phyloP scores from a whole-genome alignment of 177 flowering plant genomes.

The Vitis hybrid region DNA sequence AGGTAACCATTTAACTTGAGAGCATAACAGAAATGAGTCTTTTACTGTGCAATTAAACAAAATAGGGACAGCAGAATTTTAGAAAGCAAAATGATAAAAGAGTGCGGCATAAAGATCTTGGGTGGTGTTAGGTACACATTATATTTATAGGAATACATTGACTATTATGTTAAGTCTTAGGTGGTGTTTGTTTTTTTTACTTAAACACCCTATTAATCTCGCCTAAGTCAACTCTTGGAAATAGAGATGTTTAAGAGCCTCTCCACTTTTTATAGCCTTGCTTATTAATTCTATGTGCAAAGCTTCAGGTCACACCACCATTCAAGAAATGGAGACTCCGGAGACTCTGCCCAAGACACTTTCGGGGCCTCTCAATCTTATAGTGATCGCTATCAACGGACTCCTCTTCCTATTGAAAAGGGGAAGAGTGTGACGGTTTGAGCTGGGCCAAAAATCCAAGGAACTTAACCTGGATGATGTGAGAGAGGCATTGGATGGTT shows the following conservation, averaged over 20 bases:
- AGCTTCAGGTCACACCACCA: slow-evolving; percentile 22
- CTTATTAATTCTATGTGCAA: neutral
- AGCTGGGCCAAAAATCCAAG: no score
- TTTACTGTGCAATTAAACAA: no score
- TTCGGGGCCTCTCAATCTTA: slow-evolving; percentile 9
- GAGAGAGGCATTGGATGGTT: no score
- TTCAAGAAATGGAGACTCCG: slow-evolving; percentile 13
- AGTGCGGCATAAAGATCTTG: neutral
- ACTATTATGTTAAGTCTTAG: no score
- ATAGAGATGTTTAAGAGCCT: neutral
- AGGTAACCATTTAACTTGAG: slow-evolving; percentile 22
- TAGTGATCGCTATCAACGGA: slow-evolving; percentile 12
- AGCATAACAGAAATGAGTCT: no score
- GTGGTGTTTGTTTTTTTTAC: no score
- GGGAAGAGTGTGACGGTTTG: slow-evolving; percentile 9
- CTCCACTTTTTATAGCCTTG: neutral
- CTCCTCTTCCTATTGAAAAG: slow-evolving; percentile 15
- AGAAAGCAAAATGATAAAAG: neutral
- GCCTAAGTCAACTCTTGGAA: neutral
- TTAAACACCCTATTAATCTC: no score
- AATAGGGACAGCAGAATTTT: neutral
- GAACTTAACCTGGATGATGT: no score
- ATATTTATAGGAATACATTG: no score
- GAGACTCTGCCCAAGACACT: neutral
- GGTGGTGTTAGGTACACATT: neutral